Percentiles rank a stretch among this genome's conserved stretches.
Conservation (phyloP, 768 basidiomycete species). For the Russula compacta region DNA sequence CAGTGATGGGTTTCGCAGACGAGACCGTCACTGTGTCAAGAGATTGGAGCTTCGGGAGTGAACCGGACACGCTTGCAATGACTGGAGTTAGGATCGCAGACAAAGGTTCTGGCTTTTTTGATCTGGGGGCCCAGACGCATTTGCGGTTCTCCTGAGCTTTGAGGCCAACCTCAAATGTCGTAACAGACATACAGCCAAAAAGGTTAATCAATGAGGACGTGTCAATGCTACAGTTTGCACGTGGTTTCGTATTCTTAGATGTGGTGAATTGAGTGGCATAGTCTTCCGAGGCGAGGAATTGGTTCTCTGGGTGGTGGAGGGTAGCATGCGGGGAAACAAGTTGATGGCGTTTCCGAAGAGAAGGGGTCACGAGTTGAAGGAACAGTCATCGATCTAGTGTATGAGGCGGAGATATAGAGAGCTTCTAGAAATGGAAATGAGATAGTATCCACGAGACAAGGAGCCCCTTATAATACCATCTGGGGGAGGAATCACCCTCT, state of each 20-base stretch:
- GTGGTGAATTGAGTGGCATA: background rate
- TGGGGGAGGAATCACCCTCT: background rate
- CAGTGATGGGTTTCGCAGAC: background rate
- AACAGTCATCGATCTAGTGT: too few relatives aligned
- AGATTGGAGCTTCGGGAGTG: background rate
- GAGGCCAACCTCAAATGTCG: too few relatives aligned
- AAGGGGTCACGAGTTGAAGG: background rate
- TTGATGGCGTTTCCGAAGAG: background rate
- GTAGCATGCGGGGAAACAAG: slow-evolving; percentile 5
- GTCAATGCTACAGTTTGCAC: background rate
- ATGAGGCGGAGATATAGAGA: too few relatives aligned
- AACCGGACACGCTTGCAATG: background rate
- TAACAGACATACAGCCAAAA: background rate
- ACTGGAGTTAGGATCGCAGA: background rate
- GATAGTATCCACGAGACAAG: background rate
- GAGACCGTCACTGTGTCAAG: too few relatives aligned
- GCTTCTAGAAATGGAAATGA: slow-evolving; percentile 1
- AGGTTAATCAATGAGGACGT: background rate
- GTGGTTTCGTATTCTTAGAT: too few relatives aligned
- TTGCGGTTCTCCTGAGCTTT: background rate
- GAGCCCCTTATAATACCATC: background rate
- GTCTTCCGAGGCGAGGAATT: background rate
- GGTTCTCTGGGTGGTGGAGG: background rate
- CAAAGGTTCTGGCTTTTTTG: background rate
- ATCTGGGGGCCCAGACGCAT: background rate